Evolutionary conservation across 805 yeast species (phyloP).

Genomic region (Barnettozyma botsteinii): DNA sequence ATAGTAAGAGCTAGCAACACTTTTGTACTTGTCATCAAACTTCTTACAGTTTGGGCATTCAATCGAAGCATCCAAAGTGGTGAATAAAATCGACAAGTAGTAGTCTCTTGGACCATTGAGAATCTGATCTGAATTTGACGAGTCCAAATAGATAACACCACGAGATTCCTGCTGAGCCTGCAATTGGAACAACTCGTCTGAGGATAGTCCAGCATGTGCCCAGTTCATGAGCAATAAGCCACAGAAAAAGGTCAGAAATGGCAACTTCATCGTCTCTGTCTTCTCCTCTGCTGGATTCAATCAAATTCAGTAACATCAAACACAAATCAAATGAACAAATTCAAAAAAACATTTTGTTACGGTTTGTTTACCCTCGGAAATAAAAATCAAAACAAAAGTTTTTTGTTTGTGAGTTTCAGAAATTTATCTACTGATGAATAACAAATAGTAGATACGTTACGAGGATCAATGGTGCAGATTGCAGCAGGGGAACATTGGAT

Average conservation of each 20-base stretch:
- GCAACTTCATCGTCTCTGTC: no score
- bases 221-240: background rate
- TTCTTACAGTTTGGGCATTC: slow-evolving; percentile 44
- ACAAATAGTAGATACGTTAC: no score
- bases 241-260: background rate
- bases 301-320: no score
- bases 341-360: background rate
- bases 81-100: slow-evolving; percentile 45
- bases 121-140: slow-evolving; percentile 34
- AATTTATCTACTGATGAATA: no score
- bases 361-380: slow-evolving; percentile 3
- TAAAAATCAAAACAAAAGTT: slow-evolving; percentile 1
- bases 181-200: slow-evolving; percentile 11
- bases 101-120: slow-evolving; percentile 47
- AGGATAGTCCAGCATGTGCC: slow-evolving; percentile 10
- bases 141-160: slow-evolving; percentile 33
- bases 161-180: slow-evolving; percentile 15
- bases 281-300: no score
- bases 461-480: no score
- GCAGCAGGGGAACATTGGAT: no score
- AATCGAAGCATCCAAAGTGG: slow-evolving; percentile 39
- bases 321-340: background rate
- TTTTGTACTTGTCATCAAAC: slow-evolving; percentile 36
- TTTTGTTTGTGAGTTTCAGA: no score
- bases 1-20: slow-evolving; percentile 39